Base-by-base conservation (phyloP, 1,284 basidiomycete species). In the Laetiporus sulphureus region DNA sequence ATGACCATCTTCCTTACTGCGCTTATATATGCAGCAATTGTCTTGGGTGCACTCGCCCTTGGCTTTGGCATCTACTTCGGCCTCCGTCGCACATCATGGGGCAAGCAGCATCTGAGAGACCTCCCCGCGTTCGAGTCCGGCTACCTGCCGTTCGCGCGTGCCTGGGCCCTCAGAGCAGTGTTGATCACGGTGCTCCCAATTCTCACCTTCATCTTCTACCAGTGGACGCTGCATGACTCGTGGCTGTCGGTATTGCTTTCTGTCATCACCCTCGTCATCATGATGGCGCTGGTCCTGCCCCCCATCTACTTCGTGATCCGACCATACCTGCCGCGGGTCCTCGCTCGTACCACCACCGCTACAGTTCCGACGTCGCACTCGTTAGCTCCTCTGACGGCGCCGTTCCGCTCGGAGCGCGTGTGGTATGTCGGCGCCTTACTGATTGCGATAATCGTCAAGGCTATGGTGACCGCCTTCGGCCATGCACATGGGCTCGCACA, bases 201-300 rank as follows among this genome's bases (percentile, higher is more conserved):
- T 42, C 64, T 79, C 50, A 75, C 86, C 45, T 90, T 95, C 54
- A 68, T 76, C 5, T 78, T 95, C 57, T 91, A 84, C 63, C 91
- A 95, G 59, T 95, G 91, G 88, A 86, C 83, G 0, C 69, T 95
- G 45, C 72, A 75, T 45, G 90, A 94, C 60, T 92, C 90, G 0
- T 89, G 86, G 78, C 69, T 92, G 1, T 77, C 91, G 0, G 66
- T 73, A 38, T 60, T 87, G 10, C 64, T 90, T 19, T 79, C 86
- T 3, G 79, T 82, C 36, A 51, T 87, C 40, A 66, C 82, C 35
- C 69, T 91, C 57, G 62, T 90, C 34, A 69, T 63, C 1, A 65
- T 86, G 34, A 48, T 79, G 22, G 61, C 59, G 11, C 54, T 66
- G 46, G 56, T 83, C 23, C 48, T 63, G 18, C 72, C 72, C 50